Percentiles rank a stretch among this genome's conserved stretches.
phyloP scores from a whole-genome alignment of 176 grass and related monocot genomes.

The Raddia guianensis region DNA sequence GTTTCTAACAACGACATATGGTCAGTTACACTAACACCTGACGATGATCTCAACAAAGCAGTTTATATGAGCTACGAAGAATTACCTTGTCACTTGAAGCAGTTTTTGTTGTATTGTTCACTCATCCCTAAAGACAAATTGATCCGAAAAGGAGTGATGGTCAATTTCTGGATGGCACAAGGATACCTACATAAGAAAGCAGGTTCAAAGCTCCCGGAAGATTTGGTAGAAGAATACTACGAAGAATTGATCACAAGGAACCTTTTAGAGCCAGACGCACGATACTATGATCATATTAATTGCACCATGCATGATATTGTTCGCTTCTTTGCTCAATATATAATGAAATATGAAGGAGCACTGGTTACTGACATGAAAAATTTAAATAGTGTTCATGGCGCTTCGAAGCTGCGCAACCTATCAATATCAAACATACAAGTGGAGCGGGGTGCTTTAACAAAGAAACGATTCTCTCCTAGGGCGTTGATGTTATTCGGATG shows the following conservation, averaged over 20 bases:
- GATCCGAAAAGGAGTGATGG: fast-evolving
- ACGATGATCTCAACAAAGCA: conserved; percentile 15
- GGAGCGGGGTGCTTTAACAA: background rate
- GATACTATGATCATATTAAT: fast-evolving
- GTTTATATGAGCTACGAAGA: conserved; percentile 42
- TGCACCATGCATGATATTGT: conserved; percentile 43
- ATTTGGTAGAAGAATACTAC: conserved; percentile 8
- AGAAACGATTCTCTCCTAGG: background rate
- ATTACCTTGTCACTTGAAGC: conserved; percentile 40
- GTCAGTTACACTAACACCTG: background rate
- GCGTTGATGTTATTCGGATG: conserved; percentile 32
- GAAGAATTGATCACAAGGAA: conserved; percentile 32
- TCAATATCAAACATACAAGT: conserved; percentile 7
- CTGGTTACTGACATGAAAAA: background rate
- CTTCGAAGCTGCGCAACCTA: background rate
- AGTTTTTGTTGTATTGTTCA: conserved; percentile 34
- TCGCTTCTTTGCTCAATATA: conserved; percentile 3
- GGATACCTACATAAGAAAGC: conserved; percentile 4
- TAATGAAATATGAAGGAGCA: background rate
- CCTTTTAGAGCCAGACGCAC: background rate
- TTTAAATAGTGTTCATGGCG: background rate
- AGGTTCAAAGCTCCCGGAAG: background rate
- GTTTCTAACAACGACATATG: background rate
- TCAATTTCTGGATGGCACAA: conserved; percentile 20
- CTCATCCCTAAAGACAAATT: conserved; percentile 20